Evolutionary conservation across 2,329 filamentous ascomycete species (phyloP).

Genomic region (Alternaria consortialis): DNA sequence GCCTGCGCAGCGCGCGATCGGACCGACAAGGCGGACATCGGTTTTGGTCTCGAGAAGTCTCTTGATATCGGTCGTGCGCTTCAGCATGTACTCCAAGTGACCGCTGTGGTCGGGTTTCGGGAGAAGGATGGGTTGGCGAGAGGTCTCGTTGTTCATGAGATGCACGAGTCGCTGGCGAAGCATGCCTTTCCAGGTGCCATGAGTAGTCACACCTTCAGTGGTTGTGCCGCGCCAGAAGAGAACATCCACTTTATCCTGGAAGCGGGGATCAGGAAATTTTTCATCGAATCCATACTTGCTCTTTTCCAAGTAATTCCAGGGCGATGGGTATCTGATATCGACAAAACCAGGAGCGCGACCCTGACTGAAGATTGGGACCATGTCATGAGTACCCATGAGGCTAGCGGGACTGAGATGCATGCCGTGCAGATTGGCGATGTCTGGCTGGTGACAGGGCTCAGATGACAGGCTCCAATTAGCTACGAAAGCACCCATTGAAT

Average conservation of each 20-base stretch:
- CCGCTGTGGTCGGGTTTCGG: slow-evolving; percentile 59
- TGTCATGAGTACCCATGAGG: slow-evolving; percentile 68
- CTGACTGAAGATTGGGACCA: slow-evolving; percentile 79
- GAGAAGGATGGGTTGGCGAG: slow-evolving; percentile 44
- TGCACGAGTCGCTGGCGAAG: slow-evolving; percentile 76
- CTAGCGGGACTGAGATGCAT: slow-evolving; percentile 73
- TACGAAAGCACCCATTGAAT: slow-evolving; percentile 74
- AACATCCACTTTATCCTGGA: slow-evolving; percentile 68
- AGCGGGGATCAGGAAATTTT: slow-evolving; percentile 62
- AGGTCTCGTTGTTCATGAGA: slow-evolving; percentile 54
- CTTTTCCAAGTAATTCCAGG: slow-evolving; percentile 70
- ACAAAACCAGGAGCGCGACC: slow-evolving; percentile 76
- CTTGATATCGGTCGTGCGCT: slow-evolving; percentile 64
- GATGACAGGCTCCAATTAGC: slow-evolving; percentile 71
- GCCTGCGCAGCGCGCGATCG: slow-evolving; percentile 64
- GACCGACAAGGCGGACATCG: slow-evolving; percentile 68
- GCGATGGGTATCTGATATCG: slow-evolving; percentile 77
- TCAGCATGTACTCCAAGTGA: slow-evolving; percentile 65
- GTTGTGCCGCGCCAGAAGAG: slow-evolving; percentile 81
- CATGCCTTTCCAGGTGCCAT: slow-evolving; percentile 71
- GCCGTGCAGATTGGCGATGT: slow-evolving; percentile 76
- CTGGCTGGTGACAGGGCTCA: slow-evolving; percentile 79
- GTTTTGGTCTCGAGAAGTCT: slow-evolving; percentile 58
- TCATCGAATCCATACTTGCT: slow-evolving; percentile 61
- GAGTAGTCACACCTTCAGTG: slow-evolving; percentile 60